phyloP scores from a whole-genome alignment of 1,284 basidiomycete species.

The Cryptococcus deneoformans region DNA sequence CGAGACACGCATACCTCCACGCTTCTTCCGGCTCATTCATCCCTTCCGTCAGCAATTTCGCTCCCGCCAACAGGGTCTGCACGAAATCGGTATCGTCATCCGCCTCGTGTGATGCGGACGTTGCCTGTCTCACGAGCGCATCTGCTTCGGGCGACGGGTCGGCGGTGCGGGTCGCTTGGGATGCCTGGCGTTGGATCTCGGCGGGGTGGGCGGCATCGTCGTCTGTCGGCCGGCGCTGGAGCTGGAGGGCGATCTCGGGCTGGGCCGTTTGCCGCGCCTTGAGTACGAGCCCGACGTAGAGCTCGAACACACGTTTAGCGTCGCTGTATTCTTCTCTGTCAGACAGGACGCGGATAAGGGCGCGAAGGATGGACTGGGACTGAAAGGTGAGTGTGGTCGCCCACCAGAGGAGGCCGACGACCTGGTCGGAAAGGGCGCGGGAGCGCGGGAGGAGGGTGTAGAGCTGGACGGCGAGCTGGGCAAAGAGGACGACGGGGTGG shows the following conservation, averaged over 20 bases:
- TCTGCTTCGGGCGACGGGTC: neutral
- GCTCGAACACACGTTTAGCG: slow-evolving; percentile 68
- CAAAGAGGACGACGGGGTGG: slow-evolving; percentile 73
- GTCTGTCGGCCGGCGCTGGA: slow-evolving; percentile 37
- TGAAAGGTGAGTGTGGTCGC: slow-evolving; percentile 88
- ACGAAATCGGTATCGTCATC: slow-evolving; percentile 71
- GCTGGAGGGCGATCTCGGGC: slow-evolving; percentile 45
- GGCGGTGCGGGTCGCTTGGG: slow-evolving; percentile 8
- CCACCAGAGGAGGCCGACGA: slow-evolving; percentile 76
- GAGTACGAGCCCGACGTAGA: slow-evolving; percentile 80
- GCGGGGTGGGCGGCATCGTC: slow-evolving; percentile 25
- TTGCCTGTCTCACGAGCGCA: slow-evolving; percentile 16
- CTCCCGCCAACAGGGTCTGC: slow-evolving; percentile 66
- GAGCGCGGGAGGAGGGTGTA: slow-evolving; percentile 3
- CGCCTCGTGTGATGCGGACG: slow-evolving; percentile 28
- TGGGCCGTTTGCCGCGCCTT: slow-evolving; percentile 66
- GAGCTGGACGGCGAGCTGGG: slow-evolving; percentile 64
- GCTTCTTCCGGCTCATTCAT: slow-evolving; percentile 44
- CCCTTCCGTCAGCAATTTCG: slow-evolving; percentile 63
- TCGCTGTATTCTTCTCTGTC: slow-evolving; percentile 63
- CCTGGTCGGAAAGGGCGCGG: slow-evolving; percentile 1
- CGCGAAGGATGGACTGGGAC: slow-evolving; percentile 74
- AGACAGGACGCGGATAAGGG: slow-evolving; percentile 70
- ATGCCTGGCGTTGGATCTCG: slow-evolving; percentile 13
- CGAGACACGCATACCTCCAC: slow-evolving; percentile 45